phyloP scores from a whole-genome alignment of 129 eudicot genomes.

The Cynara cardunculus region DNA sequence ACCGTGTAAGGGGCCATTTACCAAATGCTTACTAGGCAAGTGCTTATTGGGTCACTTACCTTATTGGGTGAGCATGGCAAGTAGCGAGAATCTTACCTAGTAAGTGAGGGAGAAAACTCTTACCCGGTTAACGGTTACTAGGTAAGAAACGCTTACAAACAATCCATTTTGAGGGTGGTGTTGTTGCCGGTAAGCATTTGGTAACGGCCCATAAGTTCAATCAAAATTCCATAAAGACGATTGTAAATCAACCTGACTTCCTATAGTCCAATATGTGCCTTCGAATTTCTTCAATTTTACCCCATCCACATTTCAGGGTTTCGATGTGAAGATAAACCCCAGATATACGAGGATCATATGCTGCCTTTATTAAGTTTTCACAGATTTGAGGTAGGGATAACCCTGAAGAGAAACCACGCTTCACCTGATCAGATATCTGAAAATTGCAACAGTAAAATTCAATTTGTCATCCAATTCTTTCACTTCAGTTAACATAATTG shows the following conservation, averaged over 20 bases:
- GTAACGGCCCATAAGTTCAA: background rate
- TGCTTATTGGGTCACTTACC: no score
- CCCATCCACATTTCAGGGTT: conserved; percentile 87
- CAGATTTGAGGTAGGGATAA: conserved; percentile 86
- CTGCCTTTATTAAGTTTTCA: conserved; percentile 81
- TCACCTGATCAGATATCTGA: conserved; percentile 81
- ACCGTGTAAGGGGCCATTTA: background rate
- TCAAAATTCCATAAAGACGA: background rate
- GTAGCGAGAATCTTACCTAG: background rate
- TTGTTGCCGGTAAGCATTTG: background rate
- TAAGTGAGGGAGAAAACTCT: background rate
- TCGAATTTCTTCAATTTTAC: conserved; percentile 72
- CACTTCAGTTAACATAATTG: background rate
- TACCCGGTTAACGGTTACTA: background rate
- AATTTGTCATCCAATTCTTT: background rate
- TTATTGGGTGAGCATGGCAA: no score
- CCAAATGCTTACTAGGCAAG: background rate
- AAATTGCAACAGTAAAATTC: background rate
- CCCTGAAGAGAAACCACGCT: conserved; percentile 68
- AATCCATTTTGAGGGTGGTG: background rate
- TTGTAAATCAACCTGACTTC: conserved; percentile 64
- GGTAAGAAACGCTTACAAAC: background rate
- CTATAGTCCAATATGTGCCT: conserved; percentile 81
- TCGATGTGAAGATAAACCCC: conserved; percentile 91
- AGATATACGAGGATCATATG: conserved; percentile 90